phyloP scores from a whole-genome alignment of 805 yeast genomes.

The Myxozyma melibiosi region DNA sequence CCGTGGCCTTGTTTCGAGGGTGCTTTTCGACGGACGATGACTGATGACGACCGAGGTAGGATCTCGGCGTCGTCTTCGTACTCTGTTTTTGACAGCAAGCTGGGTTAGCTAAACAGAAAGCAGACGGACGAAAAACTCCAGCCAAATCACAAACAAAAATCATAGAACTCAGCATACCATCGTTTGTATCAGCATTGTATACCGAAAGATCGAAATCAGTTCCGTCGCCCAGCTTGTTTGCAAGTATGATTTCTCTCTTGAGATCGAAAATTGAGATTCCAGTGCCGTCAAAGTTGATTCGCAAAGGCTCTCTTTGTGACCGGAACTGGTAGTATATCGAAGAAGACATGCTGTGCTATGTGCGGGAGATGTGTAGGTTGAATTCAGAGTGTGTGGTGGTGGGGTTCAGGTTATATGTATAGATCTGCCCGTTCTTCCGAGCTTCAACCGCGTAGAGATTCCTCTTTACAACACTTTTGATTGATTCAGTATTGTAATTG shows the following conservation, averaged over 20 bases:
- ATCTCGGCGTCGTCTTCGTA: slow-evolving; percentile 87
- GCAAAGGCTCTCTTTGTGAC: slow-evolving; percentile 77
- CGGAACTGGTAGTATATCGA: slow-evolving; percentile 83
- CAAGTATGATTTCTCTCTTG: slow-evolving; percentile 83
- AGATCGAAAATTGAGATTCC: slow-evolving; percentile 94
- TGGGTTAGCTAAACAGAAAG: no score
- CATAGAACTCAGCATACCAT: slow-evolving; percentile 37
- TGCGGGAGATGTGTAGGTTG: not conserved
- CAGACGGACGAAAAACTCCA: not conserved
- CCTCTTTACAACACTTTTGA: no score
- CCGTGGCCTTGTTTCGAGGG: slow-evolving; percentile 53
- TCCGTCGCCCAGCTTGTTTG: slow-evolving; percentile 80
- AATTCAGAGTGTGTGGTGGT: no score
- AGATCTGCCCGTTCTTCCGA: no score
- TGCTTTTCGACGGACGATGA: slow-evolving; percentile 76
- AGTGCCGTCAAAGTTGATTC: slow-evolving; percentile 91
- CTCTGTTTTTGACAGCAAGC: no score
- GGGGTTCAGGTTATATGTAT: no score
- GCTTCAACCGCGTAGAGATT: no score
- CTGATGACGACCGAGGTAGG: slow-evolving; percentile 85
- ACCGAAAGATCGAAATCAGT: slow-evolving; percentile 77
- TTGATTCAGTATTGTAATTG: no score
- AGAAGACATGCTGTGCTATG: slow-evolving; percentile 62
- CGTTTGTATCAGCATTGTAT: slow-evolving; percentile 69
- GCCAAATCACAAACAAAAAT: not conserved